Evolutionary conservation across 2,329 filamentous ascomycete genomes (phyloP).

Genomic region (Balansia obtecta): DNA sequence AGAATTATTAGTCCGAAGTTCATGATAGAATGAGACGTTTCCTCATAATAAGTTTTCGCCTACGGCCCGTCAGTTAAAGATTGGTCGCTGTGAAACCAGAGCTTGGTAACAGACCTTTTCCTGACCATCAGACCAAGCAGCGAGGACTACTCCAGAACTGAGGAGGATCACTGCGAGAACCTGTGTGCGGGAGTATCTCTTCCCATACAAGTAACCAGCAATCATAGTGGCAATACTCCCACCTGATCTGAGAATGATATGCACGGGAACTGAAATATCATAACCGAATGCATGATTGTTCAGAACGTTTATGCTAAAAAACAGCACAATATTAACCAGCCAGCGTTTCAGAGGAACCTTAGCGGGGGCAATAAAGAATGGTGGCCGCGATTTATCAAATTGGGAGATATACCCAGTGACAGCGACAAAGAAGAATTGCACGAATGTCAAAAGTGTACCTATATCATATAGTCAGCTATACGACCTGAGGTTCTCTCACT

Average conservation of each 20-base stretch:
- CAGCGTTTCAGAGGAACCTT: constrained; percentile 75
- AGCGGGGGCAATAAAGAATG: constrained; percentile 63
- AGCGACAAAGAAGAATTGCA: constrained; percentile 77
- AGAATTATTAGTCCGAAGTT: constrained; percentile 66
- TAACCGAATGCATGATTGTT: constrained; percentile 99
- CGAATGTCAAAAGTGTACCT: constrained; percentile 80
- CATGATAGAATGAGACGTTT: constrained; percentile 17
- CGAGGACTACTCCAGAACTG: constrained; percentile 74
- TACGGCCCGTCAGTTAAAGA: not conserved
- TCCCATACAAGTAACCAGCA: constrained; percentile 79
- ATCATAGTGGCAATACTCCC: constrained; percentile 92
- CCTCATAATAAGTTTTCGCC: not conserved
- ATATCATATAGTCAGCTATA: constrained; percentile 6
- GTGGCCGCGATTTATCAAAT: constrained; percentile 52
- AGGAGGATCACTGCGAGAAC: constrained; percentile 70
- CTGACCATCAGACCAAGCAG: constrained; percentile 80
- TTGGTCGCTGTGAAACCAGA: not conserved
- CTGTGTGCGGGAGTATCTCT: constrained; percentile 70
- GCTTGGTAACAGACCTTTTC: constrained; percentile 50
- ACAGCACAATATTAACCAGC: constrained; percentile 78
- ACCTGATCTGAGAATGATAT: constrained; percentile 91
- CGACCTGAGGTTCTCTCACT: not conserved
- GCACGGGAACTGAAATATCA: constrained; percentile 87
- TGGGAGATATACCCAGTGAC: constrained; percentile 66
- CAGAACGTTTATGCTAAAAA: constrained; percentile 86